Percentiles rank a stretch among this genome's conserved stretches.
These are phyloP conservation scores for Lenwebbia sp. DNA, from an alignment of 345 rosid species.

Conservation along the genomic window DNA sequence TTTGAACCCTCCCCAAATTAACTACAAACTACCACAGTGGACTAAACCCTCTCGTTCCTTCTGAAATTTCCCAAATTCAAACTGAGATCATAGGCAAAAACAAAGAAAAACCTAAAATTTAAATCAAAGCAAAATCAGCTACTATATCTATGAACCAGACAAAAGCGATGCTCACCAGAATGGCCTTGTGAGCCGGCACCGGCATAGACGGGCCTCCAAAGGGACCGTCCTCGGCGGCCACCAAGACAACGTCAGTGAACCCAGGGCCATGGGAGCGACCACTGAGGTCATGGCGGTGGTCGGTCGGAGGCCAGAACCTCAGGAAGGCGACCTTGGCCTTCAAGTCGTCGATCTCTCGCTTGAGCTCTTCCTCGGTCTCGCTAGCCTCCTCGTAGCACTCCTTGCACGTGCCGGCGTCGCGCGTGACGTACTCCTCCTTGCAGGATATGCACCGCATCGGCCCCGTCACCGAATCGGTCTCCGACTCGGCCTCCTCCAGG, in stretches of 20 bases:
- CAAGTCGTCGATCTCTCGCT: slow-evolving; percentile 8
- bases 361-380: slow-evolving; percentile 11
- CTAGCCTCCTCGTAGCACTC: slow-evolving; percentile 57
- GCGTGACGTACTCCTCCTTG: slow-evolving; percentile 35
- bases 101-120: background rate
- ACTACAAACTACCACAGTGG: background rate
- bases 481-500: background rate
- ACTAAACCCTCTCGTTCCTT: background rate
- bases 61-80: background rate
- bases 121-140: background rate
- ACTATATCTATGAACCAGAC: background rate
- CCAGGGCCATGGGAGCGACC: background rate
- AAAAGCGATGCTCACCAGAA: slow-evolving; percentile 36
- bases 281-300: background rate
- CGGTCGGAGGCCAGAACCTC: slow-evolving; percentile 40
- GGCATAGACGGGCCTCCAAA: slow-evolving; percentile 19
- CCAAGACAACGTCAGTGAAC: slow-evolving; percentile 56
- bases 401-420: slow-evolving; percentile 58
- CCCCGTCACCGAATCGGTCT: background rate
- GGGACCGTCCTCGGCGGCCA: slow-evolving; percentile 38
- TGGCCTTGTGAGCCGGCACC: slow-evolving; percentile 53
- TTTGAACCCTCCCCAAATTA: background rate
- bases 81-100: background rate
- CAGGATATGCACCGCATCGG: slow-evolving; percentile 63
- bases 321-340: slow-evolving; percentile 31